Percentiles rank a stretch among this genome's conserved stretches.
These are phyloP conservation scores for Sporothrix inflata DNA, from an alignment of 2,329 filamentous ascomycete species.

Conservation along the genomic window DNA sequence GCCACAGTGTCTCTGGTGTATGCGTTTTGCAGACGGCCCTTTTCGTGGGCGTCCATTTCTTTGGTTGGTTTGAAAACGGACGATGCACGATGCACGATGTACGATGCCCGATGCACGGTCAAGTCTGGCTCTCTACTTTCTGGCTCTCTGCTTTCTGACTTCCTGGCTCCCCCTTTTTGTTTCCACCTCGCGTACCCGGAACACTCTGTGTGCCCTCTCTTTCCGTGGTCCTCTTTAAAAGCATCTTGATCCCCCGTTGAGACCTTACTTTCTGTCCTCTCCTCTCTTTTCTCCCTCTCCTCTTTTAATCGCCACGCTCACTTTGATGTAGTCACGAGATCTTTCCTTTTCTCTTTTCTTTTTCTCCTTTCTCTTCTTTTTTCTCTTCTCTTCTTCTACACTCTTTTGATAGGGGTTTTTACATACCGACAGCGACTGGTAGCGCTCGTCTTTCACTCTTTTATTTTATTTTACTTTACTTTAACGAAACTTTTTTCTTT, in stretches of 20 bases:
- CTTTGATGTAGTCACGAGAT: slow-evolving; percentile 3
- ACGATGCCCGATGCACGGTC: slow-evolving; percentile 7
- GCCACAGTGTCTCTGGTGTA: neutral
- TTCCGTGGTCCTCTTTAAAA: slow-evolving; percentile 1
- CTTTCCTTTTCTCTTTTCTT: neutral
- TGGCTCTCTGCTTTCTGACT: neutral
- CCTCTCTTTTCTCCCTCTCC: neutral
- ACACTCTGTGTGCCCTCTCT: neutral
- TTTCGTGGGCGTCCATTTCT: neutral
- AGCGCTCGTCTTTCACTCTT: slow-evolving; percentile 22
- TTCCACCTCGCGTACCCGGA: neutral
- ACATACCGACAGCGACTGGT: slow-evolving; percentile 25
- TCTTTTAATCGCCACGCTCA: slow-evolving; percentile 3
- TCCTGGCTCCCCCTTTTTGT: neutral
- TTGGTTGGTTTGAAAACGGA: slow-evolving; percentile 9
- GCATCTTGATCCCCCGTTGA: neutral
- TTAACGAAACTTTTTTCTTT: neutral
- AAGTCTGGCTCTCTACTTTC: neutral
- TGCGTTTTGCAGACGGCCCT: neutral
- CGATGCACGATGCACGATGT: slow-evolving; percentile 8
- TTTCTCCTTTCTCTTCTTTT: neutral
- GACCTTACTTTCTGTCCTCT: neutral
- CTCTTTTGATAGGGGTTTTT: slow-evolving; percentile 25
- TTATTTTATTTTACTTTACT: neutral
- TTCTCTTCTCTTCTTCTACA: slow-evolving; percentile 18